These are phyloP conservation scores for Exophiala aquamarina DNA, from an alignment of 2,329 filamentous ascomycete species.

Conservation along the genomic window DNA sequence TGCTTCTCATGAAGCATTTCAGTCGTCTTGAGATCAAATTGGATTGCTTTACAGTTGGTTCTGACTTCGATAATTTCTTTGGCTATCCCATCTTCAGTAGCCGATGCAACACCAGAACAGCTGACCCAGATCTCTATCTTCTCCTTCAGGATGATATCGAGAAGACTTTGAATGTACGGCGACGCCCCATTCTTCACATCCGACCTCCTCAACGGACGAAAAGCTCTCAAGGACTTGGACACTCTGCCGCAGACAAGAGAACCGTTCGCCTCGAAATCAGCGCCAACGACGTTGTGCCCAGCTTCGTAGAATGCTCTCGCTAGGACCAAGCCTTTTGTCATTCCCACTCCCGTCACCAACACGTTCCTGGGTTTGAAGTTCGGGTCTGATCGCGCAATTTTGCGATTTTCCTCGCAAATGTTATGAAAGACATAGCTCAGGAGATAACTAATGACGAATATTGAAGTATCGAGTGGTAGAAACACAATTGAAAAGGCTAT, in stretches of 20 bases:
- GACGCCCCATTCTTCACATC: conserved; percentile 35
- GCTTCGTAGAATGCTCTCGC: conserved; percentile 64
- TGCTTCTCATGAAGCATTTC: conserved; percentile 64
- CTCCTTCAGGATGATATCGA: conserved; percentile 61
- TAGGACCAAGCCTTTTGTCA: conserved; percentile 68
- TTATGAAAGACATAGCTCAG: conserved; percentile 32
- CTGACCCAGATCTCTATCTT: conserved; percentile 70
- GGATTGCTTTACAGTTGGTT: conserved; percentile 62
- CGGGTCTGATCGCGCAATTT: conserved; percentile 32
- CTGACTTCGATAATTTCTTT: conserved; percentile 60
- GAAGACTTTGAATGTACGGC: conserved; percentile 57
- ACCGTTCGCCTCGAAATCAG: conserved; percentile 58
- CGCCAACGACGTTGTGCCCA: conserved; percentile 70
- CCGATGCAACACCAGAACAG: conserved; percentile 67
- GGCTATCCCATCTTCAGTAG: conserved; percentile 65
- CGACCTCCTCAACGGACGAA: conserved; percentile 50
- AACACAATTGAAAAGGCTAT: conserved; percentile 40
- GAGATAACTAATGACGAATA: conserved; percentile 42
- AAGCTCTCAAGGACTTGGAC: conserved; percentile 57
- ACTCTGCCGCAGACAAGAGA: conserved; percentile 56
- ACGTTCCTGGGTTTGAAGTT: conserved; percentile 54
- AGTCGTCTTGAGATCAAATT: conserved; percentile 60
- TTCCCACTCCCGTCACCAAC: conserved; percentile 71
- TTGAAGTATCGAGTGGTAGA: conserved; percentile 51
- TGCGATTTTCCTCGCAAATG: conserved; percentile 26